Conservation (phyloP, 108 stramenopile genomes). For the Skeletonema menzelii region DNA sequence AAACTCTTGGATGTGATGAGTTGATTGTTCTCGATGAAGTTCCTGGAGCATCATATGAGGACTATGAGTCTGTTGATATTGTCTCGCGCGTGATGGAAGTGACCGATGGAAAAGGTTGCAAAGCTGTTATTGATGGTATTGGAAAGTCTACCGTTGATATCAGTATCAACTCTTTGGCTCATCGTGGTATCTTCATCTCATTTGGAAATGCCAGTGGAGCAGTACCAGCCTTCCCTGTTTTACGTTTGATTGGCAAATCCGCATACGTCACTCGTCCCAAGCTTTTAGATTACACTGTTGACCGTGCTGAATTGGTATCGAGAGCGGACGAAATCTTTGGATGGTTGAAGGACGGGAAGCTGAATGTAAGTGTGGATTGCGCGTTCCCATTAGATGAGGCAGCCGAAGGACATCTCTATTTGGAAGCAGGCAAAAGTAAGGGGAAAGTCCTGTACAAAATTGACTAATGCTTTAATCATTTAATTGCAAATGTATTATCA, state of each 20-base stretch:
- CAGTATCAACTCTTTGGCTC: constrained; percentile 52
- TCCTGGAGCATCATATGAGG: constrained; percentile 53
- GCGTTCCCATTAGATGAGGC: constrained; percentile 55
- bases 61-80: constrained; percentile 59
- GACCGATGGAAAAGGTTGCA: constrained; percentile 58
- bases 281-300: constrained; percentile 56
- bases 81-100: constrained; percentile 56
- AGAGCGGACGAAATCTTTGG: constrained; percentile 56
- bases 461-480: constrained; percentile 11
- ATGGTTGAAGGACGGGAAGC: constrained; percentile 55
- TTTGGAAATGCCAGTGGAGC: constrained; percentile 73
- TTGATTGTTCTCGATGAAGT: constrained; percentile 66
- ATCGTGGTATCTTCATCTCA: constrained; percentile 61
- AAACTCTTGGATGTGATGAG: constrained; percentile 49
- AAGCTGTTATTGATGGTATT: constrained; percentile 69
- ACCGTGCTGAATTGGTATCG: constrained; percentile 54
- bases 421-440: constrained; percentile 57
- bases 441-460: constrained; percentile 60
- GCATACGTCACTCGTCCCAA: constrained; percentile 65
- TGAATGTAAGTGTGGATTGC: constrained; percentile 56
- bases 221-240: constrained; percentile 59
- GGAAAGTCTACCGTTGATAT: constrained; percentile 64
- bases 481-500: too few relatives aligned
- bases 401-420: constrained; percentile 53
- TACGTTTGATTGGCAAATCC: constrained; percentile 54